Conservation (phyloP, 2,329 filamentous ascomycete species). For the Aspergillus aculeatus region DNA sequence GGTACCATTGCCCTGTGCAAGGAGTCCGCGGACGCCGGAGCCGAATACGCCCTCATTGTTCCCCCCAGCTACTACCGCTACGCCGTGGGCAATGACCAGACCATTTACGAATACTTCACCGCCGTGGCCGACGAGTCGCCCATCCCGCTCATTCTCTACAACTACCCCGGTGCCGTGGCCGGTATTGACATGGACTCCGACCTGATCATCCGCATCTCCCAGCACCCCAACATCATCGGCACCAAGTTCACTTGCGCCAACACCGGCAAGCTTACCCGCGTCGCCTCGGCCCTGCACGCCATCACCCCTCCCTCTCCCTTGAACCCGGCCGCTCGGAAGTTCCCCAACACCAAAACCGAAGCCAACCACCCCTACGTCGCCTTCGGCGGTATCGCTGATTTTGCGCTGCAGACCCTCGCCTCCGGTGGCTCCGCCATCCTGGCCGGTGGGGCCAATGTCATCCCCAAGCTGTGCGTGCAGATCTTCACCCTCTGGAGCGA, state of each 20-base stretch:
- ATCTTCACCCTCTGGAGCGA: conserved; percentile 76
- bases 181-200: conserved; percentile 91
- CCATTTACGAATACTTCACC: conserved; percentile 71
- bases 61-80: conserved; percentile 81
- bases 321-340: conserved; percentile 24
- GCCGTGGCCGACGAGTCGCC: conserved; percentile 73
- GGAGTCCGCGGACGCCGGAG: conserved; percentile 66
- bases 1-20: conserved; percentile 75
- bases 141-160: conserved; percentile 81
- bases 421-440: conserved; percentile 83
- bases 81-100: conserved; percentile 67
- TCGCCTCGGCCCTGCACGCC: conserved; percentile 70
- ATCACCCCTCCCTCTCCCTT: conserved; percentile 57
- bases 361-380: conserved; percentile 66
- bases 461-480: conserved; percentile 77
- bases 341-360: conserved; percentile 27
- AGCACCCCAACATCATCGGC: conserved; percentile 80
- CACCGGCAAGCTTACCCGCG: conserved; percentile 83
- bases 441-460: conserved; percentile 81
- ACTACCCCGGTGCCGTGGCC: conserved; percentile 83
- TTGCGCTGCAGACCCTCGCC: conserved; percentile 76
- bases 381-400: conserved; percentile 86
- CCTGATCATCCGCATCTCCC: conserved; percentile 73
- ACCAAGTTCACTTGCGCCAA: conserved; percentile 92
- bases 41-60: conserved; percentile 76